Evolutionary conservation across 169 alveolate species (phyloP).

Genomic region (Neospora caninum): DNA sequence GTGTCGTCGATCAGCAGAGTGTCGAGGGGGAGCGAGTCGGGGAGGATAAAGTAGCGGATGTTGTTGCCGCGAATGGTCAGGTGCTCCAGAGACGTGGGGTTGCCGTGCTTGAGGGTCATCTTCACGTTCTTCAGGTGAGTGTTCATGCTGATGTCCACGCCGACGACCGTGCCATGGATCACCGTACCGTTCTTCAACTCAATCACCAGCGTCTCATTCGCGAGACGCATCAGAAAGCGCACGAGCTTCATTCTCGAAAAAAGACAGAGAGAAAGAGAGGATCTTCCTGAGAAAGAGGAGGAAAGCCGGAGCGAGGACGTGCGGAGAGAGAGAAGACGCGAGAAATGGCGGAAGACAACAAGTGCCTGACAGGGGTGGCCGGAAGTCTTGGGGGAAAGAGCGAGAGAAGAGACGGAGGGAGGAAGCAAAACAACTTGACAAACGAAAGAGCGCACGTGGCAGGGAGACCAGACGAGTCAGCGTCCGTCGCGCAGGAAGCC

Average conservation of each 20-base stretch:
- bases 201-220: constrained; percentile 95
- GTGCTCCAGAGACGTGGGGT: constrained; percentile 92
- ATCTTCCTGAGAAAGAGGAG: background rate
- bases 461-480: too few species aligned
- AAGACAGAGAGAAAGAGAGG: background rate
- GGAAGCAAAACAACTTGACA: too few species aligned
- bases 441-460: too few species aligned
- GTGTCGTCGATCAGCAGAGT: constrained; percentile 96
- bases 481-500: too few species aligned
- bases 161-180: constrained; percentile 94
- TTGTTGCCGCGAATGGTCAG: constrained; percentile 92
- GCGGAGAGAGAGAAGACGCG: too few species aligned
- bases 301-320: too few species aligned
- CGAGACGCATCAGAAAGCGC: constrained; percentile 95
- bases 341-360: background rate
- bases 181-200: constrained; percentile 97
- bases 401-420: too few species aligned
- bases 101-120: constrained; percentile 93
- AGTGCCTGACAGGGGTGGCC: background rate
- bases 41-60: constrained; percentile 93
- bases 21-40: constrained; percentile 89
- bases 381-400: background rate
- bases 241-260: constrained; percentile 93
- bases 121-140: constrained; percentile 97
- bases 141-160: constrained; percentile 98